phyloP scores from a whole-genome alignment of 495 filamentous ascomycete genomes.

The Penicillium coffeae region DNA sequence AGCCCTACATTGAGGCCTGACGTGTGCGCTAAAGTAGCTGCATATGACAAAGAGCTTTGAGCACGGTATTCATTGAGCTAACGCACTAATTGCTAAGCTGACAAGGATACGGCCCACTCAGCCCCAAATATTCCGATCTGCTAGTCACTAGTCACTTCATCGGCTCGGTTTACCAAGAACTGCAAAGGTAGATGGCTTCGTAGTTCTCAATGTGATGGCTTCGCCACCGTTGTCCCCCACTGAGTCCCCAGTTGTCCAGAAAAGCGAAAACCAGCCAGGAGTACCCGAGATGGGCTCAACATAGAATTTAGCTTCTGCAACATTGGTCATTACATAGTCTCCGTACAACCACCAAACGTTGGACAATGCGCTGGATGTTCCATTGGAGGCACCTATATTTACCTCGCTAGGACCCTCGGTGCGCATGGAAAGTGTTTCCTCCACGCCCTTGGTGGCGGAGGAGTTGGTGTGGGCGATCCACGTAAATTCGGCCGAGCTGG shows the following conservation, averaged over 20 bases:
- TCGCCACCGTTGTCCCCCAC: background rate
- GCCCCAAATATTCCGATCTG: no score
- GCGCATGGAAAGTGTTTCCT: no score
- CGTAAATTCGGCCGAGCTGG: constrained; percentile 2
- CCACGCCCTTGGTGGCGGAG: no score
- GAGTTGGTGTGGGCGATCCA: constrained; percentile 12
- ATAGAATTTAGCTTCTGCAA: constrained; percentile 14
- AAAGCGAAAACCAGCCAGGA: background rate
- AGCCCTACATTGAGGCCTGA: no score
- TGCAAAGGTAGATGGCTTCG: constrained; percentile 11
- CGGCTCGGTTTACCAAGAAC: constrained; percentile 2
- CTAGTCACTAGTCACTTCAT: no score
- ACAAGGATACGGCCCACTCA: no score
- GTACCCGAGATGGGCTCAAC: constrained; percentile 6
- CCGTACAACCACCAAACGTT: constrained; percentile 17
- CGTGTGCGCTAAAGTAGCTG: no score
- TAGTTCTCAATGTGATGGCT: constrained; percentile 12
- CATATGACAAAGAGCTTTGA: no score
- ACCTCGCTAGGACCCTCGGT: no score
- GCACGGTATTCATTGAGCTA: no score
- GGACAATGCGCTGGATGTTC: background rate
- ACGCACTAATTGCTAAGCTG: no score
- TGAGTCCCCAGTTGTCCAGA: background rate
- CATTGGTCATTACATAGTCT: constrained; percentile 10
- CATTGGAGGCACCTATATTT: constrained; percentile 1